phyloP scores from a whole-genome alignment of 2,329 filamentous ascomycete species.

The Colletotrichum nymphaeae region DNA sequence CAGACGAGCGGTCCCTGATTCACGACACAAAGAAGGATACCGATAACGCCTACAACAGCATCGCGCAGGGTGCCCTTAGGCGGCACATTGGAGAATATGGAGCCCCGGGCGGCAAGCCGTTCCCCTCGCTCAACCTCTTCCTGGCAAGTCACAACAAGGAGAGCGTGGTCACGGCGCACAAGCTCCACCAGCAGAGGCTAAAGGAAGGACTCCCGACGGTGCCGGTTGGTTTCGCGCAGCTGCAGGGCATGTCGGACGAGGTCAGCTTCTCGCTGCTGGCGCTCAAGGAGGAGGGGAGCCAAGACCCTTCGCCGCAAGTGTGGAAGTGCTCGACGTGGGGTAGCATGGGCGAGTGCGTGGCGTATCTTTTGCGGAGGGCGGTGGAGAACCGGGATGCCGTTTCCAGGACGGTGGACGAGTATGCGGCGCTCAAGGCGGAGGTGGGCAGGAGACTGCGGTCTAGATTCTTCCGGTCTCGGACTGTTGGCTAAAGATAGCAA shows the following conservation, averaged over 20 bases:
- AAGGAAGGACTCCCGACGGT: constrained; percentile 55
- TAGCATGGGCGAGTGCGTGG: constrained; percentile 42
- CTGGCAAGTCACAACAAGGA: constrained; percentile 84
- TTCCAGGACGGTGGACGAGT: constrained; percentile 45
- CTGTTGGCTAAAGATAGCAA: constrained; percentile 4
- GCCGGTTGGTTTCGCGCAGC: constrained; percentile 50
- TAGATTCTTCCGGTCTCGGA: constrained; percentile 5
- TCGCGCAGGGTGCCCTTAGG: constrained; percentile 75
- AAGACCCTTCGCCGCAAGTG: constrained; percentile 34
- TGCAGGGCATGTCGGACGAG: constrained; percentile 86
- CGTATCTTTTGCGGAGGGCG: constrained; percentile 41
- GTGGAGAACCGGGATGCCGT: constrained; percentile 48
- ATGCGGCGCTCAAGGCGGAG: constrained; percentile 44
- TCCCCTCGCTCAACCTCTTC: constrained; percentile 68
- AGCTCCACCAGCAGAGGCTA: constrained; percentile 63
- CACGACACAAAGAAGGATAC: constrained; percentile 79
- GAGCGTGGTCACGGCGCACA: constrained; percentile 67
- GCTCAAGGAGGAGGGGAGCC: constrained; percentile 1
- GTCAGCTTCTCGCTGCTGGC: constrained; percentile 74
- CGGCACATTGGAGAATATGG: constrained; percentile 64
- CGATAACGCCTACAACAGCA: constrained; percentile 77
- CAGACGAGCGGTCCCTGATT: constrained; percentile 76
- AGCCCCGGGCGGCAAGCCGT: constrained; percentile 57
- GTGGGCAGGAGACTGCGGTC: constrained; percentile 44
- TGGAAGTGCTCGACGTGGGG: constrained; percentile 45